These are phyloP conservation scores for Suhomyces guaymorum DNA, from an alignment of 1,139 yeast genomes.

Conservation along the genomic window DNA sequence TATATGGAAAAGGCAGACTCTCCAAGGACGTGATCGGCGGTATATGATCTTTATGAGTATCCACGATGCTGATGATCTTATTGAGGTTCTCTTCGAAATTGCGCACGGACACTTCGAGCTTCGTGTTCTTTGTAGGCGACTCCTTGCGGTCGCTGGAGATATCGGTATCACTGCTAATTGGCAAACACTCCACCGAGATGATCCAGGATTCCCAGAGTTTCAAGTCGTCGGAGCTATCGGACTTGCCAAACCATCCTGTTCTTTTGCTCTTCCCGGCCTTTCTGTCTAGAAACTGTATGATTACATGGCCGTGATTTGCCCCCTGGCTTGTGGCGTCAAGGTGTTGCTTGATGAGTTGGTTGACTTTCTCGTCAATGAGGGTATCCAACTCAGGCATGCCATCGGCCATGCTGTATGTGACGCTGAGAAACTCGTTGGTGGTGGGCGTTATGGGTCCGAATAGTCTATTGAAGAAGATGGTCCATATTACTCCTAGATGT, in stretches of 20 bases:
- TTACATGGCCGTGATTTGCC: constrained; percentile 18
- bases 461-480: constrained; percentile 68
- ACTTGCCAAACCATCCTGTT: constrained; percentile 45
- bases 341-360: constrained; percentile 34
- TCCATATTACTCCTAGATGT: constrained; percentile 57
- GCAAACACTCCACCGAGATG: constrained; percentile 38
- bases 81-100: constrained; percentile 47
- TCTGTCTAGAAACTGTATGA: constrained; percentile 32
- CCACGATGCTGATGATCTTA: constrained; percentile 52
- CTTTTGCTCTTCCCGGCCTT: constrained; percentile 32
- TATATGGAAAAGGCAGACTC: constrained; percentile 66
- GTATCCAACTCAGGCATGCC: constrained; percentile 47
- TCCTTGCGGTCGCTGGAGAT: constrained; percentile 4
- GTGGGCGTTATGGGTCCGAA: constrained; percentile 67
- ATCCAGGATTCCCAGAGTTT: constrained; percentile 48
- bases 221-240: constrained; percentile 23
- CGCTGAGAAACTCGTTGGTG: constrained; percentile 44
- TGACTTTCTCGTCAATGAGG: constrained; percentile 44
- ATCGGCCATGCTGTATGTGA: constrained; percentile 48
- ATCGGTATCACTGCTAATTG: constrained; percentile 15
- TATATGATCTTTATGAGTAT: constrained; percentile 60
- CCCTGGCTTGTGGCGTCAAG: constrained; percentile 18
- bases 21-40: constrained; percentile 75
- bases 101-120: constrained; percentile 28
- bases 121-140: constrained; percentile 12